Evolutionary conservation across 371 early-diverging fungal species (phyloP).

Genomic region (Saksenaea vasiformis): DNA sequence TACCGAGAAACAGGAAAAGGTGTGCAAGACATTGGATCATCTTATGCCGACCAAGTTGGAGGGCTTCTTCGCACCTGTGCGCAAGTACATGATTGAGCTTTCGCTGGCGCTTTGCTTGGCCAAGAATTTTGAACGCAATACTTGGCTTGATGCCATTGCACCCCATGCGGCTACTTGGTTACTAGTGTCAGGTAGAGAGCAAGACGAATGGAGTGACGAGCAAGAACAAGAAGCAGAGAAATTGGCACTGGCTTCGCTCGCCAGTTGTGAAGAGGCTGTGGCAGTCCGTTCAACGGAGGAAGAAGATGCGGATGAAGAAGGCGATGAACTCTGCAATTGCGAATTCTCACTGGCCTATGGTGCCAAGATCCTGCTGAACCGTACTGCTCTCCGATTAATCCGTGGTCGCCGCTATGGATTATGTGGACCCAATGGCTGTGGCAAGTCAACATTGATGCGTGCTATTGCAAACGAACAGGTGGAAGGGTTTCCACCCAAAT

Average conservation of each 20-base stretch:
- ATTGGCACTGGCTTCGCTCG: conserved; percentile 35
- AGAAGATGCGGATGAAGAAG: conserved; percentile 67
- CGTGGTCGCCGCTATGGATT: conserved; percentile 80
- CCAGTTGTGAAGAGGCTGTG: conserved; percentile 49
- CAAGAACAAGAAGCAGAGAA: conserved; percentile 26
- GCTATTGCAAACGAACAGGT: conserved; percentile 72
- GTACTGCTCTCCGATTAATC: conserved; percentile 70
- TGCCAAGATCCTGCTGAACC: conserved; percentile 78
- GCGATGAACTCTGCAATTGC: conserved; percentile 76
- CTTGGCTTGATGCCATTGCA: conserved; percentile 2
- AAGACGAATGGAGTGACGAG: conserved; percentile 33
- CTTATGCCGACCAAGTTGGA: conserved; percentile 39
- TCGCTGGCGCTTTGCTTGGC: conserved; percentile 36
- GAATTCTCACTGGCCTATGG: conserved; percentile 82
- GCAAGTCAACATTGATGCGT: conserved; percentile 82
- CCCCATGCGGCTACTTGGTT: conserved; percentile 46
- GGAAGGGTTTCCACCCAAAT: conserved; percentile 74
- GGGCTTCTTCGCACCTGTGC: conserved; percentile 26
- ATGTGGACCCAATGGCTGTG: conserved; percentile 83
- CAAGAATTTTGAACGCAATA: conserved; percentile 32
- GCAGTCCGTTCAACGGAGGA: conserved; percentile 32
- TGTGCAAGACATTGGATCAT: conserved; percentile 36
- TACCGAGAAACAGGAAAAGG: conserved; percentile 46
- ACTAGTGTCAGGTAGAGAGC: conserved; percentile 33
- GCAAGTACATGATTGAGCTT: conserved; percentile 47